These are phyloP conservation scores for Starmerella roubikii DNA, from an alignment of 805 yeast species.

Conservation along the genomic window DNA sequence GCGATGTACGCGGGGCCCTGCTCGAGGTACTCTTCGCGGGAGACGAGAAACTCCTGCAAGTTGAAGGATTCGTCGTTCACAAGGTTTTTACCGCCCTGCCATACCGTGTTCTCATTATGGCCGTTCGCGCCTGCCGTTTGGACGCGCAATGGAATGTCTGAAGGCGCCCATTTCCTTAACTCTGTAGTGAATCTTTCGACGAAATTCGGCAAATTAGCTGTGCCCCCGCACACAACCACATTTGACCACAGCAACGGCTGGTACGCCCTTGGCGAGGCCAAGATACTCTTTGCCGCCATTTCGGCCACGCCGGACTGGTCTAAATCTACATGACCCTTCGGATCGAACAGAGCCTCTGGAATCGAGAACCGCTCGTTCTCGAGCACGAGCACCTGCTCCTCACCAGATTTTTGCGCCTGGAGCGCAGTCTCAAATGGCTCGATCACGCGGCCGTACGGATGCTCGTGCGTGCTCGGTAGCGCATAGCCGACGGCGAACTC, in stretches of 20 bases:
- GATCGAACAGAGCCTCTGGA: slow-evolving; percentile 80
- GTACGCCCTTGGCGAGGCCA: slow-evolving; percentile 55
- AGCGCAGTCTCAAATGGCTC: slow-evolving; percentile 21
- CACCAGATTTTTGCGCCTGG: slow-evolving; percentile 23
- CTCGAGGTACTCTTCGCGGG: slow-evolving; percentile 72
- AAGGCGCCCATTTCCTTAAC: slow-evolving; percentile 26
- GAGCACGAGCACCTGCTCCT: slow-evolving; percentile 51
- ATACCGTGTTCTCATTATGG: slow-evolving; percentile 35
- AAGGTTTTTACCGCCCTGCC: slow-evolving; percentile 44
- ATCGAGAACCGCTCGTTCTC: slow-evolving; percentile 77
- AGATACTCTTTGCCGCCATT: slow-evolving; percentile 52
- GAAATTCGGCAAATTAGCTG: slow-evolving; percentile 56
- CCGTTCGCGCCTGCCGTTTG: slow-evolving; percentile 19
- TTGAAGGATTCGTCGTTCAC: slow-evolving; percentile 24
- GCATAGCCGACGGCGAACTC: slow-evolving; percentile 50
- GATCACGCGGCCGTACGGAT: slow-evolving; percentile 44
- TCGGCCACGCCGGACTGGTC: slow-evolving; percentile 68
- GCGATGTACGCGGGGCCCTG: slow-evolving; percentile 38
- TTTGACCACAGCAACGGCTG: slow-evolving; percentile 65
- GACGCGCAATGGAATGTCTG: slow-evolving; percentile 23
- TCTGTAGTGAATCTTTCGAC: slow-evolving; percentile 38
- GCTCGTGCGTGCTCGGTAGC: slow-evolving; percentile 38
- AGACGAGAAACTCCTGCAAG: slow-evolving; percentile 40
- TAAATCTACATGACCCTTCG: slow-evolving; percentile 56
- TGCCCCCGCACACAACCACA: slow-evolving; percentile 73